Evolutionary conservation across 352 stramenopile genomes (phyloP), one percentile per base, ranked within the genome.

Genomic region (Phytophthora litchii): DNA sequence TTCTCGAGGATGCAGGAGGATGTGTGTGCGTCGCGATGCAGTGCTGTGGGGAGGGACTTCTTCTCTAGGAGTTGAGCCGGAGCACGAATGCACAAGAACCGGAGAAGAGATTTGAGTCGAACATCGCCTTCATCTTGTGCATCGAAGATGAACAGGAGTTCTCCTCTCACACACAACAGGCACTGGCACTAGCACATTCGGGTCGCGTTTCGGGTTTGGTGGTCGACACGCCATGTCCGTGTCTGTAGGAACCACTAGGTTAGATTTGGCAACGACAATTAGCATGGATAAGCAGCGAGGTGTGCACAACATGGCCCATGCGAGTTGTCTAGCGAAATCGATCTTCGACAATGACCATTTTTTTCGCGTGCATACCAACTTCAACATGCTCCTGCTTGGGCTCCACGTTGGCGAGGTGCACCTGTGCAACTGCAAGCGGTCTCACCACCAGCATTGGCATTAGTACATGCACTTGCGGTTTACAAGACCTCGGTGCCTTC

Each of bases 301-400:
- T 27, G 3, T 5, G 5, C 23, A 27, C 23, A 27, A 5, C 23
- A 27, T 27, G 23, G 23, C 5, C 23, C 23, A 27, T 27, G 23
- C 5, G 23, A 27, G 3, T 27, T 27, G 23, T 5, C 23, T 27
- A 5, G 23, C 23, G 23, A 27, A 27, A 27, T 27, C 23, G 35
- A 60, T 47, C 43, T 60, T 54, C 42, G 48, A 54, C 31, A 52
- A 43, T 14, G 31, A 35, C 21, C 21, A 40, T 55, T 63, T 56
- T 63, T 44, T 55, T n/a, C 47, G 36, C 54, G 54, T 36, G 35
- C 4, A 47, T 19, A 16, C 12, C 32, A 38, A 21, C 34, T 36
- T 58, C 29, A 43, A 41, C 36, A 23, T 42, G 36, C 16, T 42
- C 14, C 23, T 46, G 44, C 44, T 40, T 50, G 27, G 42, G n/a